A percentile compares a stretch with the other conserved stretches of the same genome.
phyloP scores from a whole-genome alignment of 805 yeast genomes.

The Helenozyma rhizophorensis region DNA sequence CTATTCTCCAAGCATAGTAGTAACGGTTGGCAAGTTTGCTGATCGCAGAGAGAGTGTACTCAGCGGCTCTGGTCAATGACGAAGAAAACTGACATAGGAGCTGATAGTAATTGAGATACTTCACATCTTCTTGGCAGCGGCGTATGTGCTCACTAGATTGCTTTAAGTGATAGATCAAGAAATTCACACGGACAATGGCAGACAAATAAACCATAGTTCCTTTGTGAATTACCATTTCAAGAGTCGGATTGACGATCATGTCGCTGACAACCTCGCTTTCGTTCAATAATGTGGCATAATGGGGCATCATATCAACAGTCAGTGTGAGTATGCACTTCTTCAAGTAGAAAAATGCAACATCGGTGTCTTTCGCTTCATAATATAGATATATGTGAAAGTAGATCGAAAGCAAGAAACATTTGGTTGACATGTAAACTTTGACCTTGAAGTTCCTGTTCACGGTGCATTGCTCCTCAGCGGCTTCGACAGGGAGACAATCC shows the following conservation, averaged over 20 bases:
- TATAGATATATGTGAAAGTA: slow-evolving; percentile 16
- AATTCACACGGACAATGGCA: slow-evolving; percentile 27
- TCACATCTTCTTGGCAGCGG: slow-evolving; percentile 3
- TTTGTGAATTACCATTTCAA: slow-evolving; percentile 24
- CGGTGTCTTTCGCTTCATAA: slow-evolving; percentile 10
- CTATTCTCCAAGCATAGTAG: slow-evolving; percentile 65
- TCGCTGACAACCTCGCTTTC: slow-evolving; percentile 17
- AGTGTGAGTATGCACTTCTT: slow-evolving; percentile 12
- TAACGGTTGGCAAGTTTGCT: slow-evolving; percentile 51
- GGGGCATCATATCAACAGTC: slow-evolving; percentile 18
- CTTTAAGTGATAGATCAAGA: slow-evolving; percentile 21
- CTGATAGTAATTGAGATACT: slow-evolving; percentile 8
- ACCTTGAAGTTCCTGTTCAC: slow-evolving; percentile 13
- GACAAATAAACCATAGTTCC: slow-evolving; percentile 28
- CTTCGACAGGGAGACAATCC: slow-evolving; percentile 5
- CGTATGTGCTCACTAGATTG: slow-evolving; percentile 18
- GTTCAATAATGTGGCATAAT: slow-evolving; percentile 12
- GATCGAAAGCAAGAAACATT: slow-evolving; percentile 13
- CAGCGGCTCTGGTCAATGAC: slow-evolving; percentile 22
- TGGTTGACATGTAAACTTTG: slow-evolving; percentile 13
- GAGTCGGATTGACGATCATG: slow-evolving; percentile 20
- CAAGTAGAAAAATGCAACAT: slow-evolving; percentile 12
- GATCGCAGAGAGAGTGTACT: slow-evolving; percentile 15
- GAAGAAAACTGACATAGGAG: slow-evolving; percentile 14
- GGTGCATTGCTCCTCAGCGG: slow-evolving; percentile 1